phyloP scores from a whole-genome alignment of 2,329 filamentous ascomycete genomes.

The Neophaeococcomyces mojaviensis region DNA sequence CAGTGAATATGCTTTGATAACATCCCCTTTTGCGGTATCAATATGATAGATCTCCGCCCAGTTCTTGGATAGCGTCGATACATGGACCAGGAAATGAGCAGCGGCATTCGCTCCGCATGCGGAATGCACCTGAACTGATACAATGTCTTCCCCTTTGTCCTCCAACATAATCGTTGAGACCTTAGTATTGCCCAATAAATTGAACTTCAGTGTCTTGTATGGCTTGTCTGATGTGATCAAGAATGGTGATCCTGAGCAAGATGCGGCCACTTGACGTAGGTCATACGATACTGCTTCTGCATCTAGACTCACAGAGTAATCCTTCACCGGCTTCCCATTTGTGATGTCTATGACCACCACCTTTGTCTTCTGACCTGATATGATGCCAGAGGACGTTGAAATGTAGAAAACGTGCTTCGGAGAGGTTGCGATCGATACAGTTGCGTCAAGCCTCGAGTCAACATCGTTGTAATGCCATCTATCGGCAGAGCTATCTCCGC shows the following conservation, averaged over 20 bases:
- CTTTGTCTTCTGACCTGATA: constrained; percentile 67
- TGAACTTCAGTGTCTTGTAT: constrained; percentile 37
- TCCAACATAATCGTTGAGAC: constrained; percentile 33
- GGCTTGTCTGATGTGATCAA: constrained; percentile 40
- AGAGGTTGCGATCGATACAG: constrained; percentile 68
- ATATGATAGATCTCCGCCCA: constrained; percentile 84
- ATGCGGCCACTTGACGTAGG: constrained; percentile 10
- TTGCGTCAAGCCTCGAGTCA: constrained; percentile 56
- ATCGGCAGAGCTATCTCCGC: constrained; percentile 62
- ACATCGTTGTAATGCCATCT: constrained; percentile 71
- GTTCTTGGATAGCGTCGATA: constrained; percentile 60
- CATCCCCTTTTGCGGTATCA: constrained; percentile 59
- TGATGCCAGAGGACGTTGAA: constrained; percentile 58
- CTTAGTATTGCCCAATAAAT: constrained; percentile 37
- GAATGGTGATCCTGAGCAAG: constrained; percentile 35
- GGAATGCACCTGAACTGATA: constrained; percentile 60
- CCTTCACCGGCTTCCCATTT: constrained; percentile 64
- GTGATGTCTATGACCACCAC: constrained; percentile 65
- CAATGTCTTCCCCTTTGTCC: constrained; percentile 38
- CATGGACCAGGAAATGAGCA: constrained; percentile 80
- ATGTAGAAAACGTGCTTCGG: constrained; percentile 66
- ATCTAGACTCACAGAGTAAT: constrained; percentile 66
- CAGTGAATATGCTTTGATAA: constrained; percentile 73
- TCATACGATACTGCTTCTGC: constrained; percentile 50
- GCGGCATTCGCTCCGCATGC: constrained; percentile 63